A percentile compares a stretch with the other conserved stretches of the same genome.
These are phyloP conservation scores for Tolypocladium endophyticum DNA, from an alignment of 2,329 filamentous ascomycete species.

Conservation along the genomic window DNA sequence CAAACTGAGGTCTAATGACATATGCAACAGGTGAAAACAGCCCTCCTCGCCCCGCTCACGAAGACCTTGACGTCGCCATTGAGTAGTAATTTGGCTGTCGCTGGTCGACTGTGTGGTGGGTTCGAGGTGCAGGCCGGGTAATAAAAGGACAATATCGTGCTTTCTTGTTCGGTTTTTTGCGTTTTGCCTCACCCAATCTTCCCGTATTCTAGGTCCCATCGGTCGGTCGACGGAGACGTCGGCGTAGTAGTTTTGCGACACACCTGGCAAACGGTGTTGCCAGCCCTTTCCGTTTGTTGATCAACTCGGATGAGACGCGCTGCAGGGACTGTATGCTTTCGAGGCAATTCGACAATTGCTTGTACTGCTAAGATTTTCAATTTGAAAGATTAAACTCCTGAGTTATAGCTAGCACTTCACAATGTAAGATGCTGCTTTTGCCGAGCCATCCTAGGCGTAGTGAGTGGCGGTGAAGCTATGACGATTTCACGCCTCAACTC, in stretches of 20 bases:
- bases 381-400: background rate
- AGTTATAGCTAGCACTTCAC: background rate
- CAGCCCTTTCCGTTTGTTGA: background rate
- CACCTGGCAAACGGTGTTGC: constrained; percentile 1
- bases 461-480: background rate
- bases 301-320: constrained; percentile 1
- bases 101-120: constrained; percentile 2
- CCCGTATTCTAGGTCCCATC: constrained; percentile 10
- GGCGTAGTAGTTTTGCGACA: constrained; percentile 10
- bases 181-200: constrained; percentile 6
- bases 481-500: no score
- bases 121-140: constrained; percentile 3
- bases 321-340: constrained; percentile 3
- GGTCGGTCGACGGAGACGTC: constrained; percentile 9
- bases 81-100: constrained; percentile 42
- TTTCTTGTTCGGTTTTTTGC: constrained; percentile 7
- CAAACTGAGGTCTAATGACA: background rate
- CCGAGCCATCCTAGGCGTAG: background rate
- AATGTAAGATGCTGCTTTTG: background rate
- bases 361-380: constrained; percentile 3
- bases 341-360: constrained; percentile 3
- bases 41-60: constrained; percentile 71
- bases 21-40: constrained; percentile 41
- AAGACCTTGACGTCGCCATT: constrained; percentile 82
- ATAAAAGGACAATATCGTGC: constrained; percentile 11